Percentiles rank a stretch among this genome's conserved stretches.
Conservation (phyloP, 768 basidiomycete genomes). For the Albatrellus ellisii region DNA sequence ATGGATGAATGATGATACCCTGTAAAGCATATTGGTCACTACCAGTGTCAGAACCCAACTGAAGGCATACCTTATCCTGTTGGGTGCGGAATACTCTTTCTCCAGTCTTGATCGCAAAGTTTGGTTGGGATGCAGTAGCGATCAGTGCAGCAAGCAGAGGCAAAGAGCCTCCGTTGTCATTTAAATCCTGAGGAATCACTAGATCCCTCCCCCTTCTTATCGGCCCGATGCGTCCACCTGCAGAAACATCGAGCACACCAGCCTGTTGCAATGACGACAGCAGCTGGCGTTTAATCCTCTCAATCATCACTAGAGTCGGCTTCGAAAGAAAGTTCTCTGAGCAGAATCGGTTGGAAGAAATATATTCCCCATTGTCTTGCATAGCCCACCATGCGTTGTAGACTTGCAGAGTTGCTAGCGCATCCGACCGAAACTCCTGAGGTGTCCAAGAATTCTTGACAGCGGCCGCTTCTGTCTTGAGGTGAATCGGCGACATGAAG, state of each 20-base stretch:
- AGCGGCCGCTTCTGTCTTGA: slow-evolving; percentile 55
- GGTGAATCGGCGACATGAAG: slow-evolving; percentile 71
- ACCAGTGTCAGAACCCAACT: not conserved
- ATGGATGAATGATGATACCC: slow-evolving; percentile 71
- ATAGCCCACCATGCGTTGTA: slow-evolving; percentile 73
- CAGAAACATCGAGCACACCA: slow-evolving; percentile 74
- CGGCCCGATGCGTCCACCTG: slow-evolving; percentile 36
- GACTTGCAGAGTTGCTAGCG: slow-evolving; percentile 64
- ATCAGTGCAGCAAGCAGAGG: slow-evolving; percentile 77
- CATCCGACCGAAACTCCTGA: slow-evolving; percentile 72
- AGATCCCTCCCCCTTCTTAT: slow-evolving; percentile 21
- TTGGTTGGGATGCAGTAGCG: slow-evolving; percentile 77
- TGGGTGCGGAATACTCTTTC: slow-evolving; percentile 60
- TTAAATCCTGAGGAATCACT: slow-evolving; percentile 51
- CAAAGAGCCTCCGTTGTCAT: slow-evolving; percentile 56
- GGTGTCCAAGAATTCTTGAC: slow-evolving; percentile 73
- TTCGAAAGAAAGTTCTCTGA: slow-evolving; percentile 80
- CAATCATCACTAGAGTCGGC: slow-evolving; percentile 69
- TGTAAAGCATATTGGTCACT: slow-evolving; percentile 20
- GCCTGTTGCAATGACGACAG: slow-evolving; percentile 64
- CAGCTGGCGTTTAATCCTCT: slow-evolving; percentile 69
- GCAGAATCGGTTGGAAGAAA: slow-evolving; percentile 62
- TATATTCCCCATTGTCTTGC: slow-evolving; percentile 52
- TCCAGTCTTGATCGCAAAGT: slow-evolving; percentile 71
- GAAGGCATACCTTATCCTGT: slow-evolving; percentile 60